Percentiles rank a stretch among this genome's conserved stretches.
Evolutionary conservation across 768 basidiomycete species (phyloP).

Genomic region (Podaxis carcinomalis): DNA sequence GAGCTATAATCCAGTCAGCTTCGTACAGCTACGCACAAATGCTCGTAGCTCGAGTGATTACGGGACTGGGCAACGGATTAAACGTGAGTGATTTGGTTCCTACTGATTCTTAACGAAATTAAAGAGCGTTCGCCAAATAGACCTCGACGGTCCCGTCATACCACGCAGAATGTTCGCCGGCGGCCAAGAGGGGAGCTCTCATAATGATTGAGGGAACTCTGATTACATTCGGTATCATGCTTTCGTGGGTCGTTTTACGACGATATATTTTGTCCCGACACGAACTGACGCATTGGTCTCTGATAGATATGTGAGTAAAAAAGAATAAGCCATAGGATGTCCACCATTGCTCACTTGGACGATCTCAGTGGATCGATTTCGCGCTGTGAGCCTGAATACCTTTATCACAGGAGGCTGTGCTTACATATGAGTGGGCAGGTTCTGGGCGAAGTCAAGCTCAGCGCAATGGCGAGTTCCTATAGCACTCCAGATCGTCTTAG

Average conservation of each 20-base stretch:
- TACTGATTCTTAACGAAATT: not conserved
- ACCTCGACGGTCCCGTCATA: conserved; percentile 65
- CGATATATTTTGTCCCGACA: not conserved
- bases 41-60: conserved; percentile 55
- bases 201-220: conserved; percentile 65
- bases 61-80: conserved; percentile 63
- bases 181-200: conserved; percentile 52
- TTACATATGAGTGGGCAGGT: conserved; percentile 26
- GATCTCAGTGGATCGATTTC: conserved; percentile 56
- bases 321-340: not conserved
- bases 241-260: conserved; percentile 40
- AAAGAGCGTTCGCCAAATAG: conserved; percentile 20
- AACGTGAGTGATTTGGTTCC: conserved; percentile 33
- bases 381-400: conserved; percentile 40
- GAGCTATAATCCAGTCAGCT: conserved; percentile 55
- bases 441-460: conserved; percentile 45
- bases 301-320: conserved; percentile 15
- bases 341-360: not conserved
- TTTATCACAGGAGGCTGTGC: not conserved
- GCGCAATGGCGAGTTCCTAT: conserved; percentile 64
- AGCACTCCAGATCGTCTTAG: conserved; percentile 54
- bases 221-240: conserved; percentile 60
- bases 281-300: not conserved
- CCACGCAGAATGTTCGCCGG: conserved; percentile 63
- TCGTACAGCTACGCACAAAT: conserved; percentile 58